These are phyloP conservation scores for Sporisorium scitamineum DNA, from an alignment of 1,284 basidiomycete genomes.

Conservation along the genomic window DNA sequence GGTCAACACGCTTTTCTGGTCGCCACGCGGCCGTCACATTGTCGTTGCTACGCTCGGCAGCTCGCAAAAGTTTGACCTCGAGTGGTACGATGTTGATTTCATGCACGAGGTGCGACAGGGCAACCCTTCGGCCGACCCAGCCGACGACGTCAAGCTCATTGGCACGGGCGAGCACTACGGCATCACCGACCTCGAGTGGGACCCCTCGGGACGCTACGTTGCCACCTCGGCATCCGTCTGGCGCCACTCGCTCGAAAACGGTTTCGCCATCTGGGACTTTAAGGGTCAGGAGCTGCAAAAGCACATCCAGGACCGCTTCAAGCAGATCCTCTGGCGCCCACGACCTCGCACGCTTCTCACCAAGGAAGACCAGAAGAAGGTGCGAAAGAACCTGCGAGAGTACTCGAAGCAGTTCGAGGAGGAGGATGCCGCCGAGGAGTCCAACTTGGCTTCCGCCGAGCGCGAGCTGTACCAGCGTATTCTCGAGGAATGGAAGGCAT, in stretches of 20 bases:
- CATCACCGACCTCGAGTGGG: constrained; percentile 98
- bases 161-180: constrained; percentile 94
- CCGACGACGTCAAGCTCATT: constrained; percentile 86
- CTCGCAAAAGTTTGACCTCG: constrained; percentile 93
- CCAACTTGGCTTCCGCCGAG: constrained; percentile 91
- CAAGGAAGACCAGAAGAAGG: constrained; percentile 87
- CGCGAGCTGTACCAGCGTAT: constrained; percentile 89
- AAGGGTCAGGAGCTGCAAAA: constrained; percentile 91
- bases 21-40: constrained; percentile 93
- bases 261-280: constrained; percentile 98
- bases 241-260: constrained; percentile 96
- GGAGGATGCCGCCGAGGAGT: constrained; percentile 94
- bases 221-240: constrained; percentile 94
- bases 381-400: constrained; percentile 91
- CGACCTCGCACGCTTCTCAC: constrained; percentile 87
- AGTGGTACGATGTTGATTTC: constrained; percentile 99
- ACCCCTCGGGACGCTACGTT: constrained; percentile 93
- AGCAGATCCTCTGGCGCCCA: constrained; percentile 98
- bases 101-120: constrained; percentile 74
- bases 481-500: constrained; percentile 98
- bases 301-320: constrained; percentile 91
- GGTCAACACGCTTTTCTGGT: constrained; percentile 97
- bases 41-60: constrained; percentile 96
- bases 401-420: constrained; percentile 94
- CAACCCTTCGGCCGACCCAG: constrained; percentile 76